Evolutionary conservation across 2,329 filamentous ascomycete genomes (phyloP).

Genomic region (Fusarium coffeatum): DNA sequence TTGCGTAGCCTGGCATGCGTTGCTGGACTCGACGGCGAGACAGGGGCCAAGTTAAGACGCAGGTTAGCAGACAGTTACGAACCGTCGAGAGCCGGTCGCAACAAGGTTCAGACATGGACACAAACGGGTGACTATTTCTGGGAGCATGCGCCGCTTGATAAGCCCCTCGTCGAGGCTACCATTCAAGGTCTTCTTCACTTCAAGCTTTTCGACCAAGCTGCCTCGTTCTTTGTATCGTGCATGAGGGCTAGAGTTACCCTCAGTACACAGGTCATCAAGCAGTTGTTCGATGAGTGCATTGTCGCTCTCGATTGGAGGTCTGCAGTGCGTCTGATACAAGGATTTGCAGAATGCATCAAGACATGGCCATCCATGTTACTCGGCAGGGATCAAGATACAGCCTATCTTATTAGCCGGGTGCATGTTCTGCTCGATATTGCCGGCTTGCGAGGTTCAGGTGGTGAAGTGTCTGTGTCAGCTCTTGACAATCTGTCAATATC

Average conservation of each 20-base stretch:
- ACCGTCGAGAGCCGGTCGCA: constrained; percentile 42
- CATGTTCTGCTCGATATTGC: constrained; percentile 54
- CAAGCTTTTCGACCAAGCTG: constrained; percentile 58
- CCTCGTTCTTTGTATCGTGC: constrained; percentile 55
- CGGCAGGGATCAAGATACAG: constrained; percentile 33
- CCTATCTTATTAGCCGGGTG: constrained; percentile 49
- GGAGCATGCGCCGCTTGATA: constrained; percentile 55
- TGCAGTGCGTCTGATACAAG: constrained; percentile 48
- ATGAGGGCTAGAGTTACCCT: constrained; percentile 52
- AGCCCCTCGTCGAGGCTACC: constrained; percentile 58
- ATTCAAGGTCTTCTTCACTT: constrained; percentile 63
- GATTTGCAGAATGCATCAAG: constrained; percentile 43
- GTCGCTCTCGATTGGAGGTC: constrained; percentile 56
- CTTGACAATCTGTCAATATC: constrained; percentile 48
- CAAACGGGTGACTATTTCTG: constrained; percentile 53
- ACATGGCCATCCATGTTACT: constrained; percentile 46
- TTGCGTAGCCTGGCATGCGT: constrained; percentile 59
- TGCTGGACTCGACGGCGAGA: constrained; percentile 55
- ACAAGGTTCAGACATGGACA: constrained; percentile 36
- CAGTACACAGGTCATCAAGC: constrained; percentile 49
- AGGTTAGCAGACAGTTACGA: constrained; percentile 48
- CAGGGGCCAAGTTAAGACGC: constrained; percentile 55
- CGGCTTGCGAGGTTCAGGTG: constrained; percentile 41
- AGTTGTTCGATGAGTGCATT: constrained; percentile 58
- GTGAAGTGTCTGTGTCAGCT: constrained; percentile 14